Conservation (phyloP, 2,329 filamentous ascomycete species). For the Penicillium sp. region DNA sequence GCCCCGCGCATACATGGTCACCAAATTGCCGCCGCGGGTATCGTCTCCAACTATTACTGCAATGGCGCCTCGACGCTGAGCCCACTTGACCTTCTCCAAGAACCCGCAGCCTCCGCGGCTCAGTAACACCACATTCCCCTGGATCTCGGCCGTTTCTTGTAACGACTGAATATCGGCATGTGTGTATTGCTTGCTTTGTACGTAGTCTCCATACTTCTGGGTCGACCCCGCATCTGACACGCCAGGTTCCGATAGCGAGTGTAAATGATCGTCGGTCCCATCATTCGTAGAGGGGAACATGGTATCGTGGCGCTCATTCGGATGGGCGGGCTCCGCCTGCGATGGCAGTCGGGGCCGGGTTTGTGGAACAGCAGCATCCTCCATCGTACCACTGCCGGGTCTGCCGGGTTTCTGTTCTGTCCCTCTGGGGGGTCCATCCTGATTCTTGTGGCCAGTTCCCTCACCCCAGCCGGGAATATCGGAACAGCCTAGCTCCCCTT, state of each 20-base stretch:
- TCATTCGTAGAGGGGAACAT: slow-evolving; percentile 58
- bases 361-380: slow-evolving; percentile 23
- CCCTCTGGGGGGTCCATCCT: slow-evolving; percentile 25
- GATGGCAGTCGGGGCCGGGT: slow-evolving; percentile 29
- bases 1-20: slow-evolving; percentile 98
- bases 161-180: slow-evolving; percentile 91
- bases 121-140: slow-evolving; percentile 88
- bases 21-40: slow-evolving; percentile 81
- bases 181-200: slow-evolving; percentile 40
- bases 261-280: slow-evolving; percentile 83
- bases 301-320: slow-evolving; percentile 23
- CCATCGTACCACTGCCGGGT: slow-evolving; percentile 27
- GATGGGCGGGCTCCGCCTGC: slow-evolving; percentile 24
- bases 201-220: slow-evolving; percentile 39
- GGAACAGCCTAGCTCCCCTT: slow-evolving; percentile 91
- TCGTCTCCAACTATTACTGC: slow-evolving; percentile 95
- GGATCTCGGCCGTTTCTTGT: slow-evolving; percentile 89
- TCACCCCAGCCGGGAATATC: slow-evolving; percentile 89
- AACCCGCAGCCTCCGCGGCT: slow-evolving; percentile 95
- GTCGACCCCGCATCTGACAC: slow-evolving; percentile 38
- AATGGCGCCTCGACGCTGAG: slow-evolving; percentile 83
- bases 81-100: slow-evolving; percentile 96
- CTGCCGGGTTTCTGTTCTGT: slow-evolving; percentile 27
- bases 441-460: slow-evolving; percentile 50
- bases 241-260: slow-evolving; percentile 54